A percentile compares a stretch with the other conserved stretches of the same genome.
Evolutionary conservation across 306 rosid genomes (phyloP).

Genomic region (Betula pendula): DNA sequence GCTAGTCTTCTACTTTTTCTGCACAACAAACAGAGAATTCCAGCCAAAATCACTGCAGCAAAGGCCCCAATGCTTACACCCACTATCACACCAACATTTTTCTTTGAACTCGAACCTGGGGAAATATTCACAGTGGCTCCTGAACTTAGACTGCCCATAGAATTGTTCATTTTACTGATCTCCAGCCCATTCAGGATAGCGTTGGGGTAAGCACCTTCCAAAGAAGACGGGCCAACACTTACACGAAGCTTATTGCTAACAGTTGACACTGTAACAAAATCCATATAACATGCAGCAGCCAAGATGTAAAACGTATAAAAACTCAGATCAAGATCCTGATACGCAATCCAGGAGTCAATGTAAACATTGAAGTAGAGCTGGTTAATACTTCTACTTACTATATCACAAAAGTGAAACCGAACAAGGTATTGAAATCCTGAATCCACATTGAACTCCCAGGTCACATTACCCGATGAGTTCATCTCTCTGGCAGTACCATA

Average conservation of each 20-base stretch:
- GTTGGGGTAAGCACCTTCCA: constrained; percentile 38
- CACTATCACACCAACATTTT: constrained; percentile 50
- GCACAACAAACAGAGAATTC: constrained; percentile 44
- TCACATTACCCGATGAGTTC: constrained; percentile 61
- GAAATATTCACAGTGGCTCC: no score
- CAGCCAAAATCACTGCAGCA: constrained; percentile 46
- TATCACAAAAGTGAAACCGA: constrained; percentile 84
- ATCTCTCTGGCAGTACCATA: constrained; percentile 74
- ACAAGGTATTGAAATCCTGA: constrained; percentile 74
- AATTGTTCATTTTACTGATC: constrained; percentile 83
- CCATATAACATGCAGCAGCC: constrained; percentile 60
- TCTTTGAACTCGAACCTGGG: constrained; percentile 43
- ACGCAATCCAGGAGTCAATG: constrained; percentile 50
- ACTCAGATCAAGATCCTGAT: constrained; percentile 54
- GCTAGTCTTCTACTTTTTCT: constrained; percentile 49
- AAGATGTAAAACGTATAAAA: constrained; percentile 5
- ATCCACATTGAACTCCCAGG: constrained; percentile 77
- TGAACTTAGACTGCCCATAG: constrained; percentile 66
- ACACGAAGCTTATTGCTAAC: constrained; percentile 41
- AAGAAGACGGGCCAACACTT: constrained; percentile 67
- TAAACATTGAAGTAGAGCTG: constrained; percentile 77
- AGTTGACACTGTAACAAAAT: constrained; percentile 43
- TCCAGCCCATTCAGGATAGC: constrained; percentile 94
- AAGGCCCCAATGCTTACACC: constrained; percentile 59
- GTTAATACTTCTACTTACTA: constrained; percentile 54